Evolutionary conservation across 352 stramenopile species (phyloP).

Genomic region (Blastocystis sp.): DNA sequence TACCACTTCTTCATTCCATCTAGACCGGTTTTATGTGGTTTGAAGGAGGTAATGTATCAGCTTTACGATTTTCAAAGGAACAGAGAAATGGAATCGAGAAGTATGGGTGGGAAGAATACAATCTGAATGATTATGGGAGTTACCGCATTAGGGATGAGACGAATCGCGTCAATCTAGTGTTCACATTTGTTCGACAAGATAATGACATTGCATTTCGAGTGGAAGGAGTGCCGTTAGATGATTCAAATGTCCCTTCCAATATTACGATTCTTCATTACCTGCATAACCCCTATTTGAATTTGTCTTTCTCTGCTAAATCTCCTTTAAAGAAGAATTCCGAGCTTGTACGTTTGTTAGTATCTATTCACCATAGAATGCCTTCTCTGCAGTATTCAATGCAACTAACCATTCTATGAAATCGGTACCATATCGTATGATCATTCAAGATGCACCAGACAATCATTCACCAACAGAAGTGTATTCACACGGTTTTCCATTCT

Average conservation of each 20-base stretch:
- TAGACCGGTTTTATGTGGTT: conserved; percentile 60
- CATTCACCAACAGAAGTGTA: background rate
- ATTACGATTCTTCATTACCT: background rate
- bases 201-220: conserved; percentile 18
- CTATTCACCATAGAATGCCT: background rate
- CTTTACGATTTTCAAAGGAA: conserved; percentile 37
- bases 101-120: conserved; percentile 11
- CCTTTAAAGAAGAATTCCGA: background rate
- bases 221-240: background rate
- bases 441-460: conserved; percentile 7
- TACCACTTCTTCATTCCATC: background rate
- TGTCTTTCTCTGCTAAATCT: background rate
- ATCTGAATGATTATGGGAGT: conserved; percentile 22
- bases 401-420: background rate
- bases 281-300: background rate
- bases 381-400: background rate
- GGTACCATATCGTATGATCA: background rate
- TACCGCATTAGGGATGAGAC: conserved; percentile 20
- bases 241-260: background rate
- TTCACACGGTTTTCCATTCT: conserved; percentile 33
- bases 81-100: background rate
- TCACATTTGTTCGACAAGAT: background rate
- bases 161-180: background rate
- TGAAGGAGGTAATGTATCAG: background rate
- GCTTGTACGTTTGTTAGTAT: background rate